These are phyloP conservation scores for Ophiocordyceps camponoti-floridani DNA, from an alignment of 2,329 filamentous ascomycete genomes.

Conservation along the genomic window DNA sequence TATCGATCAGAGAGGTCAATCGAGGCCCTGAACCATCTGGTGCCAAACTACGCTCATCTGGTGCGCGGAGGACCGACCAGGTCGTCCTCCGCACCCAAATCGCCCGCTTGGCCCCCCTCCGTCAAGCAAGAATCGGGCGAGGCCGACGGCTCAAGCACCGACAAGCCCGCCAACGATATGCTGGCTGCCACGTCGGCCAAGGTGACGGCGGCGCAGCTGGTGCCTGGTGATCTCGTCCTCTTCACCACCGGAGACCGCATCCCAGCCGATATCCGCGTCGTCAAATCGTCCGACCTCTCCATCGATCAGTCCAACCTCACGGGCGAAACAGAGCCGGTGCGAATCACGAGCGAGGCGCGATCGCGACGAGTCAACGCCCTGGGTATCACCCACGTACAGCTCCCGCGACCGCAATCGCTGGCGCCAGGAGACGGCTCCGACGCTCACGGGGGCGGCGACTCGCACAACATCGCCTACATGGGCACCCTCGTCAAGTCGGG, in stretches of 20 bases:
- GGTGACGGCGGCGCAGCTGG: constrained; percentile 71
- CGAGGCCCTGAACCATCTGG: constrained; percentile 81
- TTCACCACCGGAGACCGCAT: constrained; percentile 95
- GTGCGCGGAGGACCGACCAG: constrained; percentile 43
- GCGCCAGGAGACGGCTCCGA: constrained; percentile 36
- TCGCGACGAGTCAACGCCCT: constrained; percentile 11
- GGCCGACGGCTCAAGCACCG: constrained; percentile 22
- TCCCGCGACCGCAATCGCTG: constrained; percentile 22
- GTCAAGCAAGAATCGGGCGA: constrained; percentile 26
- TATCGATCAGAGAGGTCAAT: constrained; percentile 96
- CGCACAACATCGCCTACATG: constrained; percentile 94
- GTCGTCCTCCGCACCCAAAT: constrained; percentile 13
- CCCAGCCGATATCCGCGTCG: constrained; percentile 89
- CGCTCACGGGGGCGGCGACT: constrained; percentile 40
- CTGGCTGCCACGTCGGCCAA: constrained; percentile 63
- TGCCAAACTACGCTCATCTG: constrained; percentile 91
- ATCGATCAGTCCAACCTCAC: constrained; percentile 96
- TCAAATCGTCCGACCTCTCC: constrained; percentile 70
- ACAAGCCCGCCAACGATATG: constrained; percentile 41
- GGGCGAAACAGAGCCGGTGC: constrained; percentile 86
- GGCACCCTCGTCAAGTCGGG: constrained; percentile 90
- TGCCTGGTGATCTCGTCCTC: constrained; percentile 80
- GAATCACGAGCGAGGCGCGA: constrained; percentile 50
- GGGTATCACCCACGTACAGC: constrained; percentile 11
- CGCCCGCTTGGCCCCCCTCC: constrained; percentile 29